Percentiles rank a stretch among this genome's conserved stretches.
phyloP scores from a whole-genome alignment of 352 stramenopile species.

The Pythium coloratum region DNA sequence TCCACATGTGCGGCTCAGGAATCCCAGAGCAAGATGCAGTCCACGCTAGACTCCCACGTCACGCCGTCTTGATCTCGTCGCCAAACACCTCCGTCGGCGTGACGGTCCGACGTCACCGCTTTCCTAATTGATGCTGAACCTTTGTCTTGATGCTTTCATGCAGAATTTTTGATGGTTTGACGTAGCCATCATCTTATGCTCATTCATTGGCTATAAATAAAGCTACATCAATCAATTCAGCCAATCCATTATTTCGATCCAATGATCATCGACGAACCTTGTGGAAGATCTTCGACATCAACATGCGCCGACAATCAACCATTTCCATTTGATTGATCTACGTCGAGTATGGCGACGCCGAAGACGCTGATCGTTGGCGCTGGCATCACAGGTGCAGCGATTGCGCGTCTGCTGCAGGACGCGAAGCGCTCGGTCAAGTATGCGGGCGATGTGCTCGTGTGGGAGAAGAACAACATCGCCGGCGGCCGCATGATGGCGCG shows the following conservation, averaged over 20 bases:
- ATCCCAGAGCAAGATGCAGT: neutral
- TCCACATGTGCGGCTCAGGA: neutral
- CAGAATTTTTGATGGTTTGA: neutral
- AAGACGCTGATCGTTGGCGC: slow-evolving; percentile 65
- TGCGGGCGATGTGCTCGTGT: slow-evolving; percentile 44
- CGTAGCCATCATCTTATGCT: neutral
- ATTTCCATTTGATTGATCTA: neutral
- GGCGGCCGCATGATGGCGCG: slow-evolving; percentile 69
- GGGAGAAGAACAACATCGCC: slow-evolving; percentile 72
- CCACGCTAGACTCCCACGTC: neutral
- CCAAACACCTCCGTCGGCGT: no score
- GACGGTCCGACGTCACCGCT: no score
- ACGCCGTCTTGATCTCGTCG: neutral
- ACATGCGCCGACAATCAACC: neutral
- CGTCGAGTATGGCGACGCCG: slow-evolving; percentile 17
- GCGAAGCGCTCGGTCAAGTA: slow-evolving; percentile 23
- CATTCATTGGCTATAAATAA: neutral
- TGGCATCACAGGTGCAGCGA: slow-evolving; percentile 55
- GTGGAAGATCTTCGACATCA: slow-evolving; percentile 5
- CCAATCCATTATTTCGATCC: neutral
- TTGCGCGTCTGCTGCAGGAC: slow-evolving; percentile 54
- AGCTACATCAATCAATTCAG: neutral
- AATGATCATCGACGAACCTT: neutral
- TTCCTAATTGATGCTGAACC: no score
- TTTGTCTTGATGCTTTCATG: neutral